A percentile compares a stretch with the other conserved stretches of the same genome.
Evolutionary conservation across 2,329 filamentous ascomycete species (phyloP).

Genomic region (Cylindrodendrum hubeiense): DNA sequence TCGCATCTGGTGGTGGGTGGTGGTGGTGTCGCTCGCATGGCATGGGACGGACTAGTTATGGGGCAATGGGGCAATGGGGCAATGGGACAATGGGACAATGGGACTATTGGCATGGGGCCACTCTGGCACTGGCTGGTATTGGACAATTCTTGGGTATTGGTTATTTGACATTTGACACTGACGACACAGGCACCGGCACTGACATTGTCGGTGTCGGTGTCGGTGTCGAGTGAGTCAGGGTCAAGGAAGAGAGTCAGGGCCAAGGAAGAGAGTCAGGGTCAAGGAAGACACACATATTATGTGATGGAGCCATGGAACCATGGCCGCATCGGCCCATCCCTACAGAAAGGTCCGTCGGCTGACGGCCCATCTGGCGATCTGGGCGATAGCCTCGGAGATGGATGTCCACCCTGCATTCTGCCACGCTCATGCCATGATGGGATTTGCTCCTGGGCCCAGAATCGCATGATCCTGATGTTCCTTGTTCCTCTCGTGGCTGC

Average conservation of each 20-base stretch:
- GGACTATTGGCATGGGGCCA: background rate
- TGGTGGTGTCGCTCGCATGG: no score
- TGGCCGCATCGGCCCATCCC: background rate
- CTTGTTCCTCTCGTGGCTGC: background rate
- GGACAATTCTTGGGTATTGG: no score
- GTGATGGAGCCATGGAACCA: slow-evolving; percentile 9
- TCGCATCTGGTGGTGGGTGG: slow-evolving; percentile 11
- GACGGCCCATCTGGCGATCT: slow-evolving; percentile 11
- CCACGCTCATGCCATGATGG: background rate
- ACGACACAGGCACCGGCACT: no score
- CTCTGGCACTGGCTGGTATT: slow-evolving; percentile 13
- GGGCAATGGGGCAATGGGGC: background rate
- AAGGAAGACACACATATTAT: background rate
- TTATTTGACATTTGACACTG: no score
- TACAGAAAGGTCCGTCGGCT: background rate
- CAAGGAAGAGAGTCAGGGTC: no score
- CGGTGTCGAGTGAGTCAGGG: no score
- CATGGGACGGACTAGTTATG: slow-evolving; percentile 4
- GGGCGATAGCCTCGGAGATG: slow-evolving; percentile 18
- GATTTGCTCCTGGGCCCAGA: background rate
- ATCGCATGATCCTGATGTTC: slow-evolving; percentile 19
- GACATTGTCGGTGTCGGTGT: no score
- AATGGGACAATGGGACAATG: slow-evolving; percentile 3
- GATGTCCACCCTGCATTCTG: slow-evolving; percentile 7
- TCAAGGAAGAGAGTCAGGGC: no score